Evolutionary conservation across 1,139 yeast species (phyloP).

Genomic region (Sugiyamaella grinbergsii): DNA sequence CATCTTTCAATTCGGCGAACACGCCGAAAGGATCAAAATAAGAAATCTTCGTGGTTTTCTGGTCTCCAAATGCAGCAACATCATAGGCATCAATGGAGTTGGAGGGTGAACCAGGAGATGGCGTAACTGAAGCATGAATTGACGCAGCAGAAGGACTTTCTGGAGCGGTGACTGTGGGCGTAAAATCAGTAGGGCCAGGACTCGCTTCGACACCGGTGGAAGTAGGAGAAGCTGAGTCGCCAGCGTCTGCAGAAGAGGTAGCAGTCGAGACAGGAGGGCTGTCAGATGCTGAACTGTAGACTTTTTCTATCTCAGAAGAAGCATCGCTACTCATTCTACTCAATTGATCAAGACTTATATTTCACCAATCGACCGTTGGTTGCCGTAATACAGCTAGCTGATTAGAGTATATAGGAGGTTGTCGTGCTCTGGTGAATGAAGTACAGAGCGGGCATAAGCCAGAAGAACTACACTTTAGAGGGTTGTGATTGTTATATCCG

Average conservation of each 20-base stretch:
- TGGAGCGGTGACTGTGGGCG: background rate
- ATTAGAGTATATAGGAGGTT: too few species aligned
- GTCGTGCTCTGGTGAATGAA: too few species aligned
- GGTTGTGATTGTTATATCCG: too few species aligned
- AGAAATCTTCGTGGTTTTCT: conserved; percentile 51
- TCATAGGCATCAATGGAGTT: background rate
- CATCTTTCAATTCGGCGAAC: conserved; percentile 56
- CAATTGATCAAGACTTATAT: background rate
- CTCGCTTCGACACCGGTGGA: too few species aligned
- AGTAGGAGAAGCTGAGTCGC: background rate
- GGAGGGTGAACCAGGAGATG: background rate
- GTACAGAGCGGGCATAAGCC: too few species aligned
- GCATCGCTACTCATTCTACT: background rate
- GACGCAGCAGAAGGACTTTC: background rate
- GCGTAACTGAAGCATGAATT: background rate
- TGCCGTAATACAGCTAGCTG: too few species aligned
- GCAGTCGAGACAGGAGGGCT: background rate
- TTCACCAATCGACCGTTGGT: background rate
- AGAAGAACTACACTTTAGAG: too few species aligned
- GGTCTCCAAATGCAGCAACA: conserved; percentile 24
- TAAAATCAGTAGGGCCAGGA: background rate
- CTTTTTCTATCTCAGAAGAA: conserved; percentile 1
- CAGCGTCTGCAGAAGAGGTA: background rate
- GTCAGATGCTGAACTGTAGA: background rate
- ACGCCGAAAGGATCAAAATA: conserved; percentile 86